These are phyloP conservation scores for Quercus lobata DNA, from an alignment of 331 rosid genomes.

Conservation along the genomic window DNA sequence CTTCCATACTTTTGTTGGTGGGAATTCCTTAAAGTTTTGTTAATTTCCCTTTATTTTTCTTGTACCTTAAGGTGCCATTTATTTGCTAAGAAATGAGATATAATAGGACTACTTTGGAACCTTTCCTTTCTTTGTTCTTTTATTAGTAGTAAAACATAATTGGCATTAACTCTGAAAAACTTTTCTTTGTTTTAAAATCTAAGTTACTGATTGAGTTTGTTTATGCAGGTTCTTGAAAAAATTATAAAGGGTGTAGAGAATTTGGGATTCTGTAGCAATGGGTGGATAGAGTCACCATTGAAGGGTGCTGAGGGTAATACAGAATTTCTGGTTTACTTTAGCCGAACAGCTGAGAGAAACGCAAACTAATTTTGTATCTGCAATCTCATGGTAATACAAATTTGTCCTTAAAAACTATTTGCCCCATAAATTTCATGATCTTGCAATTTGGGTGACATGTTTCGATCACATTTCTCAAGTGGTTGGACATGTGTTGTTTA, in stretches of 20 bases:
- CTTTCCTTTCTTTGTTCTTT: neutral
- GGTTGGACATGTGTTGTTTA: neutral
- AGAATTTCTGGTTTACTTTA: conserved; percentile 76
- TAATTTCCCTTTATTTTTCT: no score
- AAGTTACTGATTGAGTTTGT: neutral
- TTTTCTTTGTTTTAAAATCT: neutral
- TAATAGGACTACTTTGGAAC: neutral
- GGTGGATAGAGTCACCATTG: conserved; percentile 81
- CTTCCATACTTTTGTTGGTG: no score
- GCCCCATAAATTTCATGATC: neutral
- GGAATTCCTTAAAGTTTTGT: no score
- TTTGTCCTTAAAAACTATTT: neutral
- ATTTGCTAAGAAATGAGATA: neutral
- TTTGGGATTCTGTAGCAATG: conserved; percentile 67
- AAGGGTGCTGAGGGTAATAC: conserved; percentile 84
- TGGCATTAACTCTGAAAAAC: neutral
- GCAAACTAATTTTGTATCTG: neutral
- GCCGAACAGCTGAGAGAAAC: conserved; percentile 18
- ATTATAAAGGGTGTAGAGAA: conserved; percentile 76
- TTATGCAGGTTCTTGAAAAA: conserved; percentile 70
- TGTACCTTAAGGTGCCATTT: no score
- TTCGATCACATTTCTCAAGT: neutral
- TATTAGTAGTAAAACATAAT: neutral
- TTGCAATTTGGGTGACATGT: neutral
- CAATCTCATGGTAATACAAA: neutral